Evolutionary conservation across 768 basidiomycete species (phyloP), one percentile per base, ranked within the genome.

Genomic region (Leccinum longicurvipes): DNA sequence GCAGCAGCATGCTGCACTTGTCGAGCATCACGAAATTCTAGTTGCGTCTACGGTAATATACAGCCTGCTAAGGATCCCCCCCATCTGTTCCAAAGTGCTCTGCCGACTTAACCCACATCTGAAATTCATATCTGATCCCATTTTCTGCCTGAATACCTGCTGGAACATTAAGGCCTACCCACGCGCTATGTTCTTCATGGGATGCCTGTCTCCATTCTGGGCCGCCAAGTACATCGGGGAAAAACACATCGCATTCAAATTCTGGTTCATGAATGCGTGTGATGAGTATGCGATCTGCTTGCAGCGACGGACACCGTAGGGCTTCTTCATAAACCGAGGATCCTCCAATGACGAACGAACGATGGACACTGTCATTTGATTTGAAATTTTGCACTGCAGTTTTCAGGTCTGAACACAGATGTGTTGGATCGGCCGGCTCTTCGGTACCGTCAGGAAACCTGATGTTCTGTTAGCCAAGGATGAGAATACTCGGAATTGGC

Each of bases 281-380:
- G 54, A 99, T 79, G 58, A 99, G 82, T 62, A 98, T 78, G 36
- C 93, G 86, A 68, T 94, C 84, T 36, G 90, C 89, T 32, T 54
- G 65, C 55, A 80, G 73, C 21, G 75, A 76, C 3, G 71, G 60
- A 15, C 65, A 55, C 4, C 66, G 46, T 11, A 97, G 79, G 12
- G 85, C 77, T 56, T 87, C 84, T 32, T 76, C 73, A 77, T 97
- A 97, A 25, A 98, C 72, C 29, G 86, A 82, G 7, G 91, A 84
- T n/a, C 97, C 97, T 29, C 97, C 97, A 29, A 97, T 97, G 61
- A 98, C 75, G 75, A 98, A 98, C 27, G 74, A 72, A 53, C 84
- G 81, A 64, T 90, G 73, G 42, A 83, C 66, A 19, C 61, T 59
- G 44, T 51, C n/a, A 51, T 60, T 41, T 32, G 39, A 55, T 12